Evolutionary conservation across 192 early-diverging fungal species (phyloP).

Genomic region (Coemansia sp.): DNA sequence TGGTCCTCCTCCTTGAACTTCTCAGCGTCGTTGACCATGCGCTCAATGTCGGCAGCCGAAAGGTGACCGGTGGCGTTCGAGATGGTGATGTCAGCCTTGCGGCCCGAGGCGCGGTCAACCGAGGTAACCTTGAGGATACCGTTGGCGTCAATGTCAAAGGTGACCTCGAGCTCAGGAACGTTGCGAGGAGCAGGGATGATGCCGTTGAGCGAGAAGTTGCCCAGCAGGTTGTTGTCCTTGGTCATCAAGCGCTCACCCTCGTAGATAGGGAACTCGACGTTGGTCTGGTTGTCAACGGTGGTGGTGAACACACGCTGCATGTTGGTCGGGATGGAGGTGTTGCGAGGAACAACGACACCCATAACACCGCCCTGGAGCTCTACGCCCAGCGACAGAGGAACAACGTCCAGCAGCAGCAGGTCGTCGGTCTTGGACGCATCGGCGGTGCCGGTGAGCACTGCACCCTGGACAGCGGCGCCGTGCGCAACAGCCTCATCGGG

Average conservation of each 20-base stretch:
- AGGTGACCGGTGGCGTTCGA: constrained; percentile 91
- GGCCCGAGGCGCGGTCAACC: constrained; percentile 87
- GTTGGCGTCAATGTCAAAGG: constrained; percentile 83
- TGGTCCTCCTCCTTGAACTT: constrained; percentile 79
- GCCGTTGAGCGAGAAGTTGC: constrained; percentile 77
- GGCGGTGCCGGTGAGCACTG: constrained; percentile 67
- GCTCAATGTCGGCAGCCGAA: constrained; percentile 86
- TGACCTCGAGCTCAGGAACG: constrained; percentile 74
- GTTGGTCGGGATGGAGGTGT: constrained; percentile 78
- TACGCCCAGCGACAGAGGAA: constrained; percentile 80
- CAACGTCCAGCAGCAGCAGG: constrained; percentile 79
- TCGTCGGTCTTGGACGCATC: constrained; percentile 64
- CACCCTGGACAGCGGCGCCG: constrained; percentile 89
- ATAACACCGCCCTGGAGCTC: constrained; percentile 84
- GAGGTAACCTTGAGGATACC: constrained; percentile 89
- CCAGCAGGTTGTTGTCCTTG: constrained; percentile 89
- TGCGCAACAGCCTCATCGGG: constrained; percentile 95
- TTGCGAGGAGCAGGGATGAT: constrained; percentile 78
- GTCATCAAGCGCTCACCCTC: constrained; percentile 86
- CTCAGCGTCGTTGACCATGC: constrained; percentile 90
- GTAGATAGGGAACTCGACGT: constrained; percentile 80
- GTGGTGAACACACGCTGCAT: constrained; percentile 83
- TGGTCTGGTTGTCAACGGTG: constrained; percentile 78
- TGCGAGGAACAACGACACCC: constrained; percentile 79
- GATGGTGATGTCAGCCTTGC: constrained; percentile 90